Evolutionary conservation across 257 asterid genomes (phyloP).

Genomic region (Petunia secreta): DNA sequence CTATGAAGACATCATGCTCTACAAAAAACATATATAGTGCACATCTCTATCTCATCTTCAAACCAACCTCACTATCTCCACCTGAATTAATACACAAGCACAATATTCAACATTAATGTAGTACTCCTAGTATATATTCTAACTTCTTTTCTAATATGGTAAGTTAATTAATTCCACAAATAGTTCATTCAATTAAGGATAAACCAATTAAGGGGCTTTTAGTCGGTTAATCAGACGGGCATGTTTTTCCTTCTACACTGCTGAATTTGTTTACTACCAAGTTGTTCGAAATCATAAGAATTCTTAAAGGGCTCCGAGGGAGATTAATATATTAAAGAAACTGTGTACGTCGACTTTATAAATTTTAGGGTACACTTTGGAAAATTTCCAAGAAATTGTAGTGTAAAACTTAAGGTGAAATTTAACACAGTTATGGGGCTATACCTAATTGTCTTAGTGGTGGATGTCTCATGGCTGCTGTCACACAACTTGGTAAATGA

Average conservation of each 20-base stretch:
- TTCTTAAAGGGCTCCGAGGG: neutral
- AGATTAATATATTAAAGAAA: neutral
- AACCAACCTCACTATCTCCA: constrained; percentile 37
- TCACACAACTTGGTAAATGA: constrained; percentile 40
- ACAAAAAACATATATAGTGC: constrained; percentile 33
- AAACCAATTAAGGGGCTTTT: neutral
- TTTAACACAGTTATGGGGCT: neutral
- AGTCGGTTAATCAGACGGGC: neutral
- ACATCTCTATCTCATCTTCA: constrained; percentile 44
- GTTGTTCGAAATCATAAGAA: neutral
- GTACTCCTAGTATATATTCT: neutral
- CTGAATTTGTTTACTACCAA: no score
- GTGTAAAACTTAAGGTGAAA: neutral
- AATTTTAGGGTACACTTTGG: neutral
- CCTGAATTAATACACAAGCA: neutral
- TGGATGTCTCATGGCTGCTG: constrained; percentile 15
- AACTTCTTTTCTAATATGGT: neutral
- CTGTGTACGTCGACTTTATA: neutral
- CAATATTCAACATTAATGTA: neutral
- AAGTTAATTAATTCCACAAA: neutral
- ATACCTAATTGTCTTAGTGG: neutral
- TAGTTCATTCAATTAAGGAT: neutral
- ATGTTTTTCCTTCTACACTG: neutral
- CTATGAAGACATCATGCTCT: constrained; percentile 31
- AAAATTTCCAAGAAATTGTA: neutral